phyloP scores from a whole-genome alignment of 2,329 filamentous ascomycete species.

The Cordyceps militaris region DNA sequence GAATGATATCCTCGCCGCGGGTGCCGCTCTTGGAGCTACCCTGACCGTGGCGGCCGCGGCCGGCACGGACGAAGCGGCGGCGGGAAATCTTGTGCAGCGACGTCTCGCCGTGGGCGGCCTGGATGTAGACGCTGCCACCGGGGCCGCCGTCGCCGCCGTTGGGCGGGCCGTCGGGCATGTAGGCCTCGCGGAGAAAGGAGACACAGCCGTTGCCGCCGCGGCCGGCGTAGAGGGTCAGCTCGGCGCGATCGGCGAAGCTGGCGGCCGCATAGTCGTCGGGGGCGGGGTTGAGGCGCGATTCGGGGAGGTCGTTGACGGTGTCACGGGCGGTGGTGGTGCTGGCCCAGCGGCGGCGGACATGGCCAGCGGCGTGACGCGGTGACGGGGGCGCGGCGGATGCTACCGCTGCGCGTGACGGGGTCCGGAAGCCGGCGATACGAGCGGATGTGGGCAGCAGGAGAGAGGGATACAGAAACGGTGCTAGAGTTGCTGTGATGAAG shows the following conservation, averaged over 20 bases:
- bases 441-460: conserved; percentile 26
- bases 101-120: conserved; percentile 84
- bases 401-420: conserved; percentile 3
- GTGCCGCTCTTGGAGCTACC: conserved; percentile 68
- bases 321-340: background rate
- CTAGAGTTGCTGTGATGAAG: conserved; percentile 21
- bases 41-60: conserved; percentile 69
- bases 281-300: conserved; percentile 65
- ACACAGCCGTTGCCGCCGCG: conserved; percentile 86
- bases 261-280: conserved; percentile 79
- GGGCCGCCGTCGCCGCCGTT: conserved; percentile 93
- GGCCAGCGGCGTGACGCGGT: background rate
- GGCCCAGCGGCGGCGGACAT: background rate
- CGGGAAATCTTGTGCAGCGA: conserved; percentile 87
- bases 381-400: background rate
- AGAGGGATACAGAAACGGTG: conserved; percentile 44
- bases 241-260: conserved; percentile 81
- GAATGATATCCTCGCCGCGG: conserved; percentile 77
- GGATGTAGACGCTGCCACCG: conserved; percentile 89
- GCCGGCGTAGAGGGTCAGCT: conserved; percentile 70
- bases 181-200: conserved; percentile 88
- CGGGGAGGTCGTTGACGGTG: conserved; percentile 29
- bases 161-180: conserved; percentile 76
- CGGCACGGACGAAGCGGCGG: conserved; percentile 65
- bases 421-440: background rate